Percentiles rank a stretch among this genome's conserved stretches.
These are phyloP conservation scores for Noccaea caerulescens DNA, from an alignment of 345 rosid genomes.

Conservation along the genomic window DNA sequence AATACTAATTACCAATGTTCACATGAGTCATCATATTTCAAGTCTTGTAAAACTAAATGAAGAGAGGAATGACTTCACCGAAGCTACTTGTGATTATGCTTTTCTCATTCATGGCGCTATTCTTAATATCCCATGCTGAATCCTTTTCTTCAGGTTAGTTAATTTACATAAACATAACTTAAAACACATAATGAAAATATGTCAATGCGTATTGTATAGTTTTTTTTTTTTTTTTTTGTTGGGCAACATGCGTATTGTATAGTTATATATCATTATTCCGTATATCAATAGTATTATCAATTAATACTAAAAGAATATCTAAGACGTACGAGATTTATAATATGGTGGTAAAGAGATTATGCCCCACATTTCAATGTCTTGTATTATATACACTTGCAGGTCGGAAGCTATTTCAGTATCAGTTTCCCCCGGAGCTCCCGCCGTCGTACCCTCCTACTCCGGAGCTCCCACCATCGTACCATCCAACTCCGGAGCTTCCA, in stretches of 20 bases:
- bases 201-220: background rate
- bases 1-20: too few species aligned
- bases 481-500: background rate
- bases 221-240: too few species aligned
- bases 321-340: too few species aligned
- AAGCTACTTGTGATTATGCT: background rate
- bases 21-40: too few species aligned
- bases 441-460: background rate
- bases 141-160: constrained; percentile 5
- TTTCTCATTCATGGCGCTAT: constrained; percentile 1
- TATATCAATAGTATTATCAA: background rate
- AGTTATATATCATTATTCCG: background rate
- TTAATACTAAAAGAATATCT: too few species aligned
- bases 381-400: background rate
- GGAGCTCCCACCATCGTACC: background rate
- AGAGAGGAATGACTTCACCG: constrained; percentile 6
- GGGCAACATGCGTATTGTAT: background rate
- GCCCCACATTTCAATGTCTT: background rate
- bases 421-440: background rate
- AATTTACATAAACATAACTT: background rate
- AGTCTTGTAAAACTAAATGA: background rate
- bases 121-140: background rate
- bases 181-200: background rate
- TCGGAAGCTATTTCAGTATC: background rate
- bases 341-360: too few species aligned